Base-by-base conservation (phyloP, 2,329 filamentous ascomycete species). In the Hymenoscyphus occultus region DNA sequence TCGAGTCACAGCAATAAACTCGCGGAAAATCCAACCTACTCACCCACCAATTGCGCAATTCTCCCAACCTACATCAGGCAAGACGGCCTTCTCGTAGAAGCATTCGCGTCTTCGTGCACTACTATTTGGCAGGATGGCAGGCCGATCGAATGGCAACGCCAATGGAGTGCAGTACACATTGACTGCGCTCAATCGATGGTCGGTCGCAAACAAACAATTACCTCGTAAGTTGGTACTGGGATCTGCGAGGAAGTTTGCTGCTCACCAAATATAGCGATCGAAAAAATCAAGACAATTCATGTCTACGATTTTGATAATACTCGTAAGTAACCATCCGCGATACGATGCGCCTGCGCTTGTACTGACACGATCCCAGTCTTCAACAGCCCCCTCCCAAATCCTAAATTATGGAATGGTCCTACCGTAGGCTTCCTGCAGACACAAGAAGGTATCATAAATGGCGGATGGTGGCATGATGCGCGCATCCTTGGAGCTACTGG, bases 221-320 rank as follows among this genome's bases (percentile, higher is more conserved):
- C 91, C 92, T 72, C 78, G 87, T 90, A 76, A 66, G 68, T 39
- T 9, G 80, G 73, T 54, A 14, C 16, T 5, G 32, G 10, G 10
- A 22, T 39, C 39, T 57, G 14, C 64, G 63, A 63, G 66, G 7
- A 63, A 32, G n/a, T 22, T 56, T 40, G 32, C 39, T 58, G 57
- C 67, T 73, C 63, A 74, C 59, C 62, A 6, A 12, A 69, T 58
- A 32, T 68, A 85, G 84, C 86, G 39, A 82, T 87, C 12, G 82
- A 90, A 54, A 82, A 86, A 63, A 89, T 98, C 78, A 92, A 86
- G 76, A 80, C 87, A 9, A 87, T 99, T 61, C 94, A 98, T 75
- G 85, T 99, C 71, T 98, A 98, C 80, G 95, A 99, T 77, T 99
- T 98, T 77, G 95, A 99, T 78, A 98, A 99, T 75, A 98, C 94